Conservation (phyloP, 345 rosid species). For the Lumnitzera racemosa region DNA sequence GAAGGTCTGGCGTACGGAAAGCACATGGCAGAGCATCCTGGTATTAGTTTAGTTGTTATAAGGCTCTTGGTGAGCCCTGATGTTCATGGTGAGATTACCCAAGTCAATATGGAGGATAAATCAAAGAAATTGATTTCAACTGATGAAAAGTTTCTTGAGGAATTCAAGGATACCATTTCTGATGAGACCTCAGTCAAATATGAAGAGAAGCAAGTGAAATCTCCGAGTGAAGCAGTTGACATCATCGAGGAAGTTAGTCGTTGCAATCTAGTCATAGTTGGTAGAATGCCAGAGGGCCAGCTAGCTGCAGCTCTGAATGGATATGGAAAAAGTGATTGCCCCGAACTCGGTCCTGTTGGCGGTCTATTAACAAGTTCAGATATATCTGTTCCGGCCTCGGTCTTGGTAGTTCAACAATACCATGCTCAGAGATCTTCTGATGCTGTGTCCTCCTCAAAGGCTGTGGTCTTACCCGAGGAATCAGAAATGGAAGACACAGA, state of each 20-base stretch:
- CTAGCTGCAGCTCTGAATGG: constrained; percentile 2
- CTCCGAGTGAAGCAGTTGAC: not conserved
- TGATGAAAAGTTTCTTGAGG: not conserved
- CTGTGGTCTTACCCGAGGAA: too few species aligned
- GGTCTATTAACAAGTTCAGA: constrained; percentile 20
- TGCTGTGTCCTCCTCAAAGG: too few species aligned
- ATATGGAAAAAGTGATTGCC: constrained; percentile 17
- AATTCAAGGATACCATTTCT: not conserved
- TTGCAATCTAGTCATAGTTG: constrained; percentile 16
- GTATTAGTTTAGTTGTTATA: constrained; percentile 10
- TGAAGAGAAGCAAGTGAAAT: not conserved
- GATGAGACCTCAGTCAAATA: not conserved
- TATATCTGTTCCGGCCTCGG: constrained; percentile 10
- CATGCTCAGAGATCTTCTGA: too few species aligned
- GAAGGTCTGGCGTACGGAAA: constrained; percentile 26
- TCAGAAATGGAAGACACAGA: too few species aligned
- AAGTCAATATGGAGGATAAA: not conserved
- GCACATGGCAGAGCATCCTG: constrained; percentile 17
- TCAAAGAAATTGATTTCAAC: not conserved
- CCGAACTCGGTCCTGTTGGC: constrained; percentile 23
- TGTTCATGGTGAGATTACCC: not conserved
- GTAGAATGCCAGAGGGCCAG: constrained; percentile 10
- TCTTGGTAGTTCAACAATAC: constrained; percentile 28
- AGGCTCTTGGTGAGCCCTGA: not conserved
- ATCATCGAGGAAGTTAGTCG: not conserved